These are phyloP conservation scores for Grifola frondosa DNA, from an alignment of 1,284 basidiomycete genomes.

Conservation along the genomic window DNA sequence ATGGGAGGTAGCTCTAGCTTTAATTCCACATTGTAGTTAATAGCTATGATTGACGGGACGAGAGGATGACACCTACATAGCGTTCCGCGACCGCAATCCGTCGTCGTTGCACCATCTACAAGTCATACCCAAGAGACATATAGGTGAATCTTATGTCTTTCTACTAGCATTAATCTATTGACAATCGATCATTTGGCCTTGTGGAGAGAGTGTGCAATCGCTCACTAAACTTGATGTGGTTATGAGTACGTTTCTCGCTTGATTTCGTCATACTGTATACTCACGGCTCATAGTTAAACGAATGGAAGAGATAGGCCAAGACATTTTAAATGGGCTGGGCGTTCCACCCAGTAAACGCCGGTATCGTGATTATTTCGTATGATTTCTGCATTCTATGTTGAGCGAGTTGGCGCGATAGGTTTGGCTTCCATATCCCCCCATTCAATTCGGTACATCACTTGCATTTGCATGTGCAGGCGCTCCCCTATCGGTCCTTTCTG, in stretches of 20 bases:
- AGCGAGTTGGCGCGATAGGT: conserved; percentile 30
- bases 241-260: conserved; percentile 42
- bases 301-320: conserved; percentile 62
- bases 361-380: conserved; percentile 33
- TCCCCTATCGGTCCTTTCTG: conserved; percentile 57
- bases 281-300: conserved; percentile 44
- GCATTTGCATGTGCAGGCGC: conserved; percentile 75
- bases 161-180: not conserved
- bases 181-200: not conserved
- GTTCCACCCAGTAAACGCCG: conserved; percentile 42
- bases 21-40: not conserved
- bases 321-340: conserved; percentile 47
- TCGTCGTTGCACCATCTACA: conserved; percentile 62
- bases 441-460: conserved; percentile 80
- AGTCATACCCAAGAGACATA: conserved; percentile 64
- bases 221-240: conserved; percentile 39
- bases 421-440: conserved; percentile 84
- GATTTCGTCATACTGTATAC: not conserved
- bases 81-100: conserved; percentile 65
- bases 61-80: conserved; percentile 59
- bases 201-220: conserved; percentile 21
- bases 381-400: not conserved
- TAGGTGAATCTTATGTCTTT: conserved; percentile 38
- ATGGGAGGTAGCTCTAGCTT: conserved; percentile 47
- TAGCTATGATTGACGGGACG: not conserved